These are phyloP conservation scores for Pichia sp. DNA, from an alignment of 1,139 yeast species.

Conservation along the genomic window DNA sequence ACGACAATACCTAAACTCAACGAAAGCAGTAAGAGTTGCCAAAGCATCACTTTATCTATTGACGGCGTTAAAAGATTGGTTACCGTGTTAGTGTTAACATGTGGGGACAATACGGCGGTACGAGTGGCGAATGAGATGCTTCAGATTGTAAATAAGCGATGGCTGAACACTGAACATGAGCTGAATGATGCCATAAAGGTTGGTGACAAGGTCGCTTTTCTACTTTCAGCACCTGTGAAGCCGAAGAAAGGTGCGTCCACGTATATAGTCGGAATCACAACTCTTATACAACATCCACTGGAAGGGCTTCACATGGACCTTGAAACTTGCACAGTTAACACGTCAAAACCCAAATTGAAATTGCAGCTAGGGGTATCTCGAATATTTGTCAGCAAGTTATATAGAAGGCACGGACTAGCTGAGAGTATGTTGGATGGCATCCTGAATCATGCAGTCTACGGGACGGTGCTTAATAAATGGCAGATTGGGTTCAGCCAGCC, in stretches of 20 bases:
- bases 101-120: not conserved
- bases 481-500: conserved; percentile 71
- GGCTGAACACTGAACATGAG: not conserved
- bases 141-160: not conserved
- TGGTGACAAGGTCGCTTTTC: not conserved
- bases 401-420: conserved; percentile 49
- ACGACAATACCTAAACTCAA: not conserved
- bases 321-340: conserved; percentile 28
- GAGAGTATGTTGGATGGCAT: conserved; percentile 36
- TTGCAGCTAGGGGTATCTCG: conserved; percentile 49
- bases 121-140: not conserved
- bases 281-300: not conserved
- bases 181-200: not conserved
- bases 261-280: not conserved
- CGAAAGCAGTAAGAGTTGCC: not conserved
- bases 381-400: conserved; percentile 52
- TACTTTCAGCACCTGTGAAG: not conserved
- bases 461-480: conserved; percentile 33
- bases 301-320: conserved; percentile 44
- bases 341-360: conserved; percentile 27
- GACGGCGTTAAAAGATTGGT: not conserved
- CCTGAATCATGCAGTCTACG: conserved; percentile 41
- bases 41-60: not conserved
- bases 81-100: not conserved
- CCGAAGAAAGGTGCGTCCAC: not conserved